These are phyloP conservation scores for Dichomitus squalens DNA, from an alignment of 1,284 basidiomycete species.

Conservation along the genomic window DNA sequence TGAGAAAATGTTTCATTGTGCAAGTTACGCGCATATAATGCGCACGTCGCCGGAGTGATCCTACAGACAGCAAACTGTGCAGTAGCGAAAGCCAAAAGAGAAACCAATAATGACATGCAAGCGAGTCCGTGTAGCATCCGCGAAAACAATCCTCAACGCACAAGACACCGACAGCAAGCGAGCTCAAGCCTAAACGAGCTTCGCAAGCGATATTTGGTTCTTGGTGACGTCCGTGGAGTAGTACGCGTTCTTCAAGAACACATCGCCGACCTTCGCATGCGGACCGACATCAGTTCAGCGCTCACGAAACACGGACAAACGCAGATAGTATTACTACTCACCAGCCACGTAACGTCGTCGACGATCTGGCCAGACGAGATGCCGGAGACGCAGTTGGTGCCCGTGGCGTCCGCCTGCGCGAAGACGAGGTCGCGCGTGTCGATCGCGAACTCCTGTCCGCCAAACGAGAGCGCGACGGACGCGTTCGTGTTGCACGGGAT, in stretches of 20 bases:
- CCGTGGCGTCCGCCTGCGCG: conserved; percentile 65
- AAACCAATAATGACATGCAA: background rate
- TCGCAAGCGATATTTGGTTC: conserved; percentile 73
- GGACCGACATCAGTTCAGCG: conserved; percentile 1
- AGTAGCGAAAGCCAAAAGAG: background rate
- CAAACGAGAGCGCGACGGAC: conserved; percentile 70
- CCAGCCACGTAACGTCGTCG: conserved; percentile 73
- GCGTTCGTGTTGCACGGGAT: conserved; percentile 77
- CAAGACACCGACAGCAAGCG: background rate
- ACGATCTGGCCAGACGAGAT: conserved; percentile 70
- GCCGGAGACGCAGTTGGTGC: conserved; percentile 74
- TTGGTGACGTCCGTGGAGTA: conserved; percentile 72
- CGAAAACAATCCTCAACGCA: background rate
- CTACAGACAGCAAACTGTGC: too few species aligned
- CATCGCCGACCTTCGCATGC: conserved; percentile 54
- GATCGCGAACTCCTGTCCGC: conserved; percentile 63
- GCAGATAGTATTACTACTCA: conserved; percentile 35
- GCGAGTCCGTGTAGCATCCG: background rate
- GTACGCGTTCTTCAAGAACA: conserved; percentile 81
- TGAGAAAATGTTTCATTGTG: too few species aligned
- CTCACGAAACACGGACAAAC: background rate
- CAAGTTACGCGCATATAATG: too few species aligned
- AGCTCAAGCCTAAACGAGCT: conserved; percentile 30
- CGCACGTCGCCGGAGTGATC: too few species aligned
- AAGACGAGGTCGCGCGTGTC: conserved; percentile 73